phyloP scores from a whole-genome alignment of 495 filamentous ascomycete species.

The Halenospora varia region DNA sequence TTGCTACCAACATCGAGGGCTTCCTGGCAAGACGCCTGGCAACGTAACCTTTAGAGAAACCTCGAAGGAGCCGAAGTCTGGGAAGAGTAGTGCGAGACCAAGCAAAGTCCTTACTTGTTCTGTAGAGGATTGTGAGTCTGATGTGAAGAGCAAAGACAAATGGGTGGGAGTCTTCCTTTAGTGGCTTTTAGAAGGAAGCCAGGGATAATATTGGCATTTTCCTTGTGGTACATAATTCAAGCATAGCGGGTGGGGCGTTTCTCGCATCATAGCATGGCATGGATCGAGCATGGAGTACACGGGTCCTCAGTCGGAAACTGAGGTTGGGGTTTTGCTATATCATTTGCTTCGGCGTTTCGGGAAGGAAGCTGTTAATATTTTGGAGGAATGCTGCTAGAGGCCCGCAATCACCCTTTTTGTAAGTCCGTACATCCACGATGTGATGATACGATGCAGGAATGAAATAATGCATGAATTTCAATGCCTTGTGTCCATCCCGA shows the following conservation, averaged over 20 bases:
- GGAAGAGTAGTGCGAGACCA: too few species aligned
- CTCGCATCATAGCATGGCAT: slow-evolving; percentile 4
- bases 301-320: neutral
- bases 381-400: neutral
- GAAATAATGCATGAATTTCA: too few species aligned
- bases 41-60: slow-evolving; percentile 37
- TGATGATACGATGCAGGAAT: too few species aligned
- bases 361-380: neutral
- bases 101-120: slow-evolving; percentile 35
- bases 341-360: neutral
- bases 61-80: too few species aligned
- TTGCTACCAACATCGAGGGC: slow-evolving; percentile 50
- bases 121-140: slow-evolving; percentile 41
- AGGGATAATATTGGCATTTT: neutral
- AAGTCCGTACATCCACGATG: neutral
- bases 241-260: slow-evolving; percentile 13
- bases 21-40: slow-evolving; percentile 32
- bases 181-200: neutral
- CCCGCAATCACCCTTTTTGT: neutral
- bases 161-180: slow-evolving; percentile 28
- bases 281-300: slow-evolving; percentile 16
- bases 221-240: slow-evolving; percentile 7
- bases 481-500: too few species aligned
- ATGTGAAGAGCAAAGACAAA: slow-evolving; percentile 26
- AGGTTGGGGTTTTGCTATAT: neutral